These are phyloP conservation scores for Colletotrichum noveboracense DNA, from an alignment of 2,329 filamentous ascomycete species.

Conservation along the genomic window DNA sequence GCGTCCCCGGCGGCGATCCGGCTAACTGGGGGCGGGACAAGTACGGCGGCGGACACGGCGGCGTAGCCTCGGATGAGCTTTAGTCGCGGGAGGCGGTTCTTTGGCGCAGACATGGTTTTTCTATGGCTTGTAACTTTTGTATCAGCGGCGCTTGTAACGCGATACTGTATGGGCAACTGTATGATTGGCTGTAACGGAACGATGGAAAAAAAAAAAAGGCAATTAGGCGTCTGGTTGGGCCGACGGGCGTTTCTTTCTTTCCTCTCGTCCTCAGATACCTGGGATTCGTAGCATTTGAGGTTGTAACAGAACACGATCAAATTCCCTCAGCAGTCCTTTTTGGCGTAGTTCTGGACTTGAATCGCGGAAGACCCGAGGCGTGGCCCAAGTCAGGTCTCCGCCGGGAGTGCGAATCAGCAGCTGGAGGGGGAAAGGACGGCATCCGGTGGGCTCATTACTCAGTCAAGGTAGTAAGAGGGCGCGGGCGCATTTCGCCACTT, in stretches of 20 bases:
- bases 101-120: background rate
- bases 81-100: background rate
- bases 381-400: background rate
- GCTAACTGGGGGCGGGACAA: slow-evolving; percentile 66
- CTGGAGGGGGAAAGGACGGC: background rate
- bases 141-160: background rate
- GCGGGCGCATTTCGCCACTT: background rate
- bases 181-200: background rate
- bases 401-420: background rate
- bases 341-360: background rate
- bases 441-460: background rate
- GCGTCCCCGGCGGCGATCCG: slow-evolving; percentile 80
- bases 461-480: background rate
- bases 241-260: background rate
- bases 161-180: background rate
- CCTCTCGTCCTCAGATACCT: background rate
- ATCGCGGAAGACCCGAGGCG: background rate
- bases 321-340: background rate
- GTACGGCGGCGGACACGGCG: slow-evolving; percentile 26
- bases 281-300: background rate
- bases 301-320: background rate
- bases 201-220: background rate
- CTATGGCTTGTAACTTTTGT: background rate
- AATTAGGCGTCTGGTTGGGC: background rate
- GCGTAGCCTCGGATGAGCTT: slow-evolving; percentile 16